phyloP scores from a whole-genome alignment of 2,329 filamentous ascomycete species.

The Meredithiella fracta region DNA sequence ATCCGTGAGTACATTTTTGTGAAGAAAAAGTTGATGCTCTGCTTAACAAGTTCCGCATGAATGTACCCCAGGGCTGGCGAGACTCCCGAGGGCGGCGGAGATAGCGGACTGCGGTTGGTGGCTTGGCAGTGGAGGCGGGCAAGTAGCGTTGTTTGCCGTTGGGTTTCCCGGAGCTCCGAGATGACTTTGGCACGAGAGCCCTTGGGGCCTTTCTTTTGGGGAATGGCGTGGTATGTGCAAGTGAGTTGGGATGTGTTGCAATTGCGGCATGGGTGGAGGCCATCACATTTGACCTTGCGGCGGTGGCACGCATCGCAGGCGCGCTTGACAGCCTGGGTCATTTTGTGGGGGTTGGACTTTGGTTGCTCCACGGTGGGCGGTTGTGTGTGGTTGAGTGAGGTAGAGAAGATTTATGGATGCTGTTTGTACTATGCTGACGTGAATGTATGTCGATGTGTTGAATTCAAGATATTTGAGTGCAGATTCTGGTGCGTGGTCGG shows the following conservation, averaged over 20 bases:
- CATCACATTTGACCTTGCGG: slow-evolving; percentile 59
- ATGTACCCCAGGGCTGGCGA: slow-evolving; percentile 43
- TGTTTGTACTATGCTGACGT: not conserved
- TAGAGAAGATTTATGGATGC: not conserved
- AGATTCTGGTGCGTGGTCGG: not conserved
- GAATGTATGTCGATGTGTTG: not conserved
- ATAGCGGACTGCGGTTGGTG: slow-evolving; percentile 25
- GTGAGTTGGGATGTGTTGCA: slow-evolving; percentile 49
- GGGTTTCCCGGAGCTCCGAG: slow-evolving; percentile 52
- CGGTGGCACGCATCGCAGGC: slow-evolving; percentile 61
- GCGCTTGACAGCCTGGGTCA: slow-evolving; percentile 39
- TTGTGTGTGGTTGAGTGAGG: not conserved
- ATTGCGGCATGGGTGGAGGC: slow-evolving; percentile 53
- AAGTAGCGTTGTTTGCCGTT: slow-evolving; percentile 48
- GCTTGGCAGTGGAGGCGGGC: slow-evolving; percentile 44
- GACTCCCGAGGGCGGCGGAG: slow-evolving; percentile 23
- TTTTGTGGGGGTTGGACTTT: slow-evolving; percentile 18
- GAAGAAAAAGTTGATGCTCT: slow-evolving; percentile 53
- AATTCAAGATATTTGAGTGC: not conserved
- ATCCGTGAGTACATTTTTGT: slow-evolving; percentile 47
- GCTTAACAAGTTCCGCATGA: slow-evolving; percentile 45
- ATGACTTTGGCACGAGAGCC: slow-evolving; percentile 60
- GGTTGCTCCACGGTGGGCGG: slow-evolving; percentile 8
- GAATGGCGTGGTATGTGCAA: slow-evolving; percentile 60
- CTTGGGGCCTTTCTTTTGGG: slow-evolving; percentile 62